Percentiles rank a stretch among this genome's conserved stretches.
Evolutionary conservation across 1,139 yeast species (phyloP).

Genomic region (Komagataea norvegica): DNA sequence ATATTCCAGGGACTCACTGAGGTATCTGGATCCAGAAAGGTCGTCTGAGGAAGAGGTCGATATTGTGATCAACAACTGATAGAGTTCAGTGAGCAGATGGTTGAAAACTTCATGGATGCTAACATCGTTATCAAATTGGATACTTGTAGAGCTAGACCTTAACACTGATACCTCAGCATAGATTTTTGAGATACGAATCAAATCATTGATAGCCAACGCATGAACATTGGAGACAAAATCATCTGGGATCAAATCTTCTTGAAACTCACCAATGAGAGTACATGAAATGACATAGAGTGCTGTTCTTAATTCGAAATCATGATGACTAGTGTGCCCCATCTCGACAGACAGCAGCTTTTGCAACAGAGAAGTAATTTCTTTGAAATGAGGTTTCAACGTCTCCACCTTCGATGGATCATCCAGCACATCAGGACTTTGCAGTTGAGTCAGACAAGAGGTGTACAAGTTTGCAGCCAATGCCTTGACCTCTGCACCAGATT

Average conservation of each 20-base stretch:
- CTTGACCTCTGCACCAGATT: conserved; percentile 36
- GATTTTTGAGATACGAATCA: conserved; percentile 15
- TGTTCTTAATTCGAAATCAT: conserved; percentile 21
- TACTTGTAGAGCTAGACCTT: conserved; percentile 2
- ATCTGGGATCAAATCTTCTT: conserved; percentile 26
- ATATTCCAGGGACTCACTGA: conserved; percentile 7
- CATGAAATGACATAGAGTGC: conserved; percentile 27
- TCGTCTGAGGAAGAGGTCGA: conserved; percentile 19
- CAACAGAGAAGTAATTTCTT: conserved; percentile 13
- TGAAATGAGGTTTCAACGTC: conserved; percentile 20
- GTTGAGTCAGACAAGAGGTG: conserved; percentile 46
- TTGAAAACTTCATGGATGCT: conserved; percentile 22
- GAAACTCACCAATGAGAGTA: conserved; percentile 30
- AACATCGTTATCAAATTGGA: not conserved
- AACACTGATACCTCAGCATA: conserved; percentile 14
- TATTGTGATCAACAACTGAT: conserved; percentile 26
- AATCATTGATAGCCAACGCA: conserved; percentile 20
- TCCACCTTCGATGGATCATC: conserved; percentile 31
- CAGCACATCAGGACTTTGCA: conserved; percentile 50
- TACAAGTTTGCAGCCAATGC: conserved; percentile 48
- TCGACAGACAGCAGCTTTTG: conserved; percentile 22
- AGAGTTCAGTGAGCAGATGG: conserved; percentile 29
- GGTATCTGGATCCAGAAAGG: conserved; percentile 3
- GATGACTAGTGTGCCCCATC: conserved; percentile 14
- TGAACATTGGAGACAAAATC: conserved; percentile 13